Evolutionary conservation across 2,329 filamentous ascomycete genomes (phyloP), one percentile per base, ranked within the genome.

Genomic region (Ophiostoma novo-ulmi): DNA sequence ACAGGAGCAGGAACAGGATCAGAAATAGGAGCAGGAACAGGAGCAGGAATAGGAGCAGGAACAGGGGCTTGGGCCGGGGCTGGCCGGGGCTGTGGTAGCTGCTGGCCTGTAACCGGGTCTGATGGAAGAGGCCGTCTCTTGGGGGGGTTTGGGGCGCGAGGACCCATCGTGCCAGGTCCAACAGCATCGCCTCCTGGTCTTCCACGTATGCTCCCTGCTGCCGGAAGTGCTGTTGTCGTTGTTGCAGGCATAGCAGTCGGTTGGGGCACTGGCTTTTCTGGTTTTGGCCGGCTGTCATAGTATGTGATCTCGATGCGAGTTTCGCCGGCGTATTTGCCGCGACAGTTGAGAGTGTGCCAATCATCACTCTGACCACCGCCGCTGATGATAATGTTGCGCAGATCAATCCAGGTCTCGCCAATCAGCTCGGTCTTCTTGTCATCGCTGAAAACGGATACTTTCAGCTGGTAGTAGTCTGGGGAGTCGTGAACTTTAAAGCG

Each of bases 371-470:
- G 93, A n/a, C 95, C 94, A 67, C 95, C 95, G 67, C 95, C 94
- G 1, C 89, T 84, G 26, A 94, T 85, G 73, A 99, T 87, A 75
- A 99, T 91, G 75, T 88, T 86, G 75, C 89, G 88, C 72, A 99
- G 84, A 77, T 92, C 91, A 71, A 98, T 87, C 90, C 92, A 97
- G 7, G 92, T 89, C 80, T 99, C 95, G 74, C 95, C 95, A 76
- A 99, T 97, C 74, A 99, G 81, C 75, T 99, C 95, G 0, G 94
- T 98, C 82, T 91, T 96, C 83, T 97, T 98, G 81, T 99, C 95
- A 77, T 99, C 95, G 78, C 97, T 97, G 82, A 99, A 99, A 6
- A 98, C 88, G 2, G 94, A 97, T 20, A 98, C 85, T 79, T 99
- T 99, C 71, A 99, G 85, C 78, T 94, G 92, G 80, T 93, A 93